Conservation (phyloP, 2,329 filamentous ascomycete species). For the Monosporascus sp. region DNA sequence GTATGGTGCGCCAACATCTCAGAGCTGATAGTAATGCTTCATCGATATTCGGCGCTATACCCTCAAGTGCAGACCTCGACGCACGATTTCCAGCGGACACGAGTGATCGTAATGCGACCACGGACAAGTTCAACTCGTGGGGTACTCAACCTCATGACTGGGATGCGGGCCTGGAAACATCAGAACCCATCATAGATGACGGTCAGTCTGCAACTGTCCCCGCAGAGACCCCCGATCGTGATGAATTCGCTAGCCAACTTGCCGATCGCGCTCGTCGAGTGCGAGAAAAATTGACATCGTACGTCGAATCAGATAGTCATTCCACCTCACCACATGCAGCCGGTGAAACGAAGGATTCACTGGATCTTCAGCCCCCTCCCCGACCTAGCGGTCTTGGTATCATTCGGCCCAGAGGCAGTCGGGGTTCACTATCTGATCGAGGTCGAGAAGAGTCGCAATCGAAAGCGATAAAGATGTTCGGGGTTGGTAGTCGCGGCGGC, state of each 20-base stretch:
- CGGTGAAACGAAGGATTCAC: constrained; percentile 25
- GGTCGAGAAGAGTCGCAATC: constrained; percentile 37
- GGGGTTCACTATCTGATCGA: constrained; percentile 55
- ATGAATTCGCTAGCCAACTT: constrained; percentile 70
- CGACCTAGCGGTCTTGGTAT: constrained; percentile 57
- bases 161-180: constrained; percentile 23
- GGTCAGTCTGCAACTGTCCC: neutral
- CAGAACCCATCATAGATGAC: constrained; percentile 18
- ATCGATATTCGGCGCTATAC: constrained; percentile 62
- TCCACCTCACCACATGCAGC: constrained; percentile 37
- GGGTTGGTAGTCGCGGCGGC: constrained; percentile 41
- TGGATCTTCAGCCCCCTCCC: constrained; percentile 27
- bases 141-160: constrained; percentile 29
- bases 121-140: constrained; percentile 40
- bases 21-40: constrained; percentile 77
- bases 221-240: constrained; percentile 30
- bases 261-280: constrained; percentile 66
- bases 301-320: constrained; percentile 57
- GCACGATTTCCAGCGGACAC: constrained; percentile 33
- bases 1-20: constrained; percentile 79
- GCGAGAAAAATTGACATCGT: constrained; percentile 67
- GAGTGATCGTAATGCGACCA: constrained; percentile 26
- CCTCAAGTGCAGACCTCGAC: constrained; percentile 31
- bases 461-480: constrained; percentile 59
- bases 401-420: constrained; percentile 62